Evolutionary conservation across 2,329 filamentous ascomycete species (phyloP).

Genomic region (Aspergillus pseudoglaucus): DNA sequence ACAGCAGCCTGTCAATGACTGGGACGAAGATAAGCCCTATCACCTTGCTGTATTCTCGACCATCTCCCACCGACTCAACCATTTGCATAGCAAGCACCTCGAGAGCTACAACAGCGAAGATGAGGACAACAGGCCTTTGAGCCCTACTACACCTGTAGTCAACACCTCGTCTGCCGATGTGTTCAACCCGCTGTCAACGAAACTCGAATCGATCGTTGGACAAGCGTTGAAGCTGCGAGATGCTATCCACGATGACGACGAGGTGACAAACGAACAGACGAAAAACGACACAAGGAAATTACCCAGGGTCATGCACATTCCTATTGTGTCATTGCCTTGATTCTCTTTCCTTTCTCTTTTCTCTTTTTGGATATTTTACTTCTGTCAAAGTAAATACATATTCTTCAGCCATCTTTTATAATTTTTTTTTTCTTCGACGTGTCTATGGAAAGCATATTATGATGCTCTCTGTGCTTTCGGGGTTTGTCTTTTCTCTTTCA

Average conservation of each 20-base stretch:
- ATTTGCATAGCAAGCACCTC: conserved; percentile 9
- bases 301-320: conserved; percentile 11
- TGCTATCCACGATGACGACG: not conserved
- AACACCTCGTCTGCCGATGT: not conserved
- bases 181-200: conserved; percentile 6
- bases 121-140: conserved; percentile 6
- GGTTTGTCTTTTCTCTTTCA: too few species aligned
- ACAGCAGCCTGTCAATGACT: not conserved
- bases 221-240: conserved; percentile 8
- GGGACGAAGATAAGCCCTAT: not conserved
- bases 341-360: conserved; percentile 68
- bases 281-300: not conserved
- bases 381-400: not conserved
- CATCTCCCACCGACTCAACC: conserved; percentile 8
- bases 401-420: too few species aligned
- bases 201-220: conserved; percentile 8
- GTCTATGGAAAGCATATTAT: too few species aligned
- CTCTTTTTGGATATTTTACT: conserved; percentile 18
- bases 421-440: too few species aligned
- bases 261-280: not conserved
- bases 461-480: too few species aligned
- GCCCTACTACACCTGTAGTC: not conserved
- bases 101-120: conserved; percentile 1
- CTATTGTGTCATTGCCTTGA: conserved; percentile 14
- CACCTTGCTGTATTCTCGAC: conserved; percentile 13